Evolutionary conservation across 495 filamentous ascomycete species (phyloP).

Genomic region (Thermochaetoides thermophila): DNA sequence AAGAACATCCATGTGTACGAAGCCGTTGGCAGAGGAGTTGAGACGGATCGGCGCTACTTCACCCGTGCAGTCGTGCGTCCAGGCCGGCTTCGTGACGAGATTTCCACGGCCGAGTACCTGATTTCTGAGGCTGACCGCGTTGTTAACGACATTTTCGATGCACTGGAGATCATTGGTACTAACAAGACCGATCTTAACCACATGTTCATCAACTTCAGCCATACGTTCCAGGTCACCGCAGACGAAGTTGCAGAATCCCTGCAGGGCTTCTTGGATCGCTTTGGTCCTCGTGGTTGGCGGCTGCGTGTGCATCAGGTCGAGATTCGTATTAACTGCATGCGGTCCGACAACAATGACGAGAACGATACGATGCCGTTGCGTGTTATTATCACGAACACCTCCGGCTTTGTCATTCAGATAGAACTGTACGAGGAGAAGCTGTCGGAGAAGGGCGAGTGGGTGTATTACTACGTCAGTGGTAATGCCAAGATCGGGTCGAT

Average conservation of each 20-base stretch:
- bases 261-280: constrained; percentile 88
- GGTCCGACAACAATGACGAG: constrained; percentile 67
- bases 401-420: constrained; percentile 95
- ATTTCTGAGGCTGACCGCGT: constrained; percentile 93
- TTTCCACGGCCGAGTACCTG: constrained; percentile 92
- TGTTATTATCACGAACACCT: constrained; percentile 96
- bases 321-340: constrained; percentile 95
- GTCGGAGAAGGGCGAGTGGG: constrained; percentile 90
- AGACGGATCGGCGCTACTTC: constrained; percentile 96
- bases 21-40: constrained; percentile 81
- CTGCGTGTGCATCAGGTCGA: constrained; percentile 94
- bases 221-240: constrained; percentile 83
- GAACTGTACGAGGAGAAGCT: constrained; percentile 96
- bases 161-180: constrained; percentile 94
- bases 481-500: constrained; percentile 89
- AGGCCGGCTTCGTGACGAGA: constrained; percentile 87
- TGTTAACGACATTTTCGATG: constrained; percentile 95
- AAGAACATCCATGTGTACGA: constrained; percentile 98
- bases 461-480: constrained; percentile 95
- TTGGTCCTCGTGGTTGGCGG: constrained; percentile 88
- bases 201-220: constrained; percentile 98
- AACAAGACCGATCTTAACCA: constrained; percentile 99
- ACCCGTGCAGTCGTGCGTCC: constrained; percentile 86
- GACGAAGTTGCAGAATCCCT: constrained; percentile 87
- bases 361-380: constrained; percentile 83